These are phyloP conservation scores for Phaeophleospora eucalypticola DNA, from an alignment of 2,329 filamentous ascomycete species.

Conservation along the genomic window DNA sequence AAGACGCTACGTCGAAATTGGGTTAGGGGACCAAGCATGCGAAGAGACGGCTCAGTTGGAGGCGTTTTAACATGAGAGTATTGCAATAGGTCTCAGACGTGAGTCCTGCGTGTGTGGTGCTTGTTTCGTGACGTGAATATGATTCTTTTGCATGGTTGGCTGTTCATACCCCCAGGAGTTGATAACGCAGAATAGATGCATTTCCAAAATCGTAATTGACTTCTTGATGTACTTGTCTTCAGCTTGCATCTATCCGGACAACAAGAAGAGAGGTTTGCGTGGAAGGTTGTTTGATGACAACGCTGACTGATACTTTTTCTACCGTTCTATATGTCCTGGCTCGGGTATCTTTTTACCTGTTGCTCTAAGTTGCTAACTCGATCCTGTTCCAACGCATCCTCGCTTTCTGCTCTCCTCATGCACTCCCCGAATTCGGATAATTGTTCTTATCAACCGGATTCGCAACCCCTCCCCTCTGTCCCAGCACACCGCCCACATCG, in stretches of 20 bases:
- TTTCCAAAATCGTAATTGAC: not conserved
- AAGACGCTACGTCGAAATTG: slow-evolving; percentile 33
- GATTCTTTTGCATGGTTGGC: not conserved
- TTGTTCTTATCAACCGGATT: slow-evolving; percentile 33
- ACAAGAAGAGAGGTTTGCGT: too few species aligned
- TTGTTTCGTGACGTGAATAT: not conserved
- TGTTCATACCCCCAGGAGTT: not conserved
- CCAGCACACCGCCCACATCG: slow-evolving; percentile 41
- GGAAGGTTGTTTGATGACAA: too few species aligned
- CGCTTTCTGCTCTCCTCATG: not conserved
- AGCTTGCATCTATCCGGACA: too few species aligned
- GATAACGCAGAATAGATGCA: not conserved
- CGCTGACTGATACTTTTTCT: slow-evolving; percentile 1
- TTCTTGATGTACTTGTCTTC: too few species aligned
- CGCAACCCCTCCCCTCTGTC: slow-evolving; percentile 46
- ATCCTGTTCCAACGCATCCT: not conserved
- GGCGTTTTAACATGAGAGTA: too few species aligned
- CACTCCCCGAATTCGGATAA: slow-evolving; percentile 27
- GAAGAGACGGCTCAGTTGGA: not conserved
- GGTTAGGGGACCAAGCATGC: slow-evolving; percentile 13
- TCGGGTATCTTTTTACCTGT: not conserved
- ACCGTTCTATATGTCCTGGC: not conserved
- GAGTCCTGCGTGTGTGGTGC: not conserved
- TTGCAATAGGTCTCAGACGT: too few species aligned
- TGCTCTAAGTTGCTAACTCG: not conserved